A percentile compares a stretch with the other conserved stretches of the same genome.
Conservation (phyloP, 441 rosid genomes). For the Pelargonium exstipulatum region DNA sequence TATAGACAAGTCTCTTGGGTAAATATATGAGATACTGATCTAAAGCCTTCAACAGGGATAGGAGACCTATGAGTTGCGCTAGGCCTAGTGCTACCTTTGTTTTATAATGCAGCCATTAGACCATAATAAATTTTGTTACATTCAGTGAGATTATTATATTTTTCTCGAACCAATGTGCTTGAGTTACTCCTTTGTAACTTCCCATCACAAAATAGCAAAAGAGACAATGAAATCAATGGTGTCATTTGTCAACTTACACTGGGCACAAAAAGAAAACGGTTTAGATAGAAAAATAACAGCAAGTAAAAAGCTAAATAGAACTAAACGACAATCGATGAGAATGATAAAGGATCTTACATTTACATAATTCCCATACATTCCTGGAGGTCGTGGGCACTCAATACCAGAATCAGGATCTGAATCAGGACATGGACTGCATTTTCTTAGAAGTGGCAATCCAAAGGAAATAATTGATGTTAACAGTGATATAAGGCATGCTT, state of each 20-base stretch:
- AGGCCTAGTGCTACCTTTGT: neutral
- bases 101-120: neutral
- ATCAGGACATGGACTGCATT: conserved; percentile 89
- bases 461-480: conserved; percentile 84
- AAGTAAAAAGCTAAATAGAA: conserved; percentile 5
- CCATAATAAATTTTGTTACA: neutral
- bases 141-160: neutral
- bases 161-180: neutral
- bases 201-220: neutral
- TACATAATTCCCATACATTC: conserved; percentile 93
- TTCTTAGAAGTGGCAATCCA: conserved; percentile 84
- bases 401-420: conserved; percentile 65
- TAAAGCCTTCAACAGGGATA: neutral
- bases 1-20: neutral
- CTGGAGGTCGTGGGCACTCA: conserved; percentile 86
- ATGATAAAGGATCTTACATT: conserved; percentile 45
- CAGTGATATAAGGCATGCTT: conserved; percentile 89
- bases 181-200: neutral
- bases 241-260: neutral
- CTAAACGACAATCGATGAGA: neutral
- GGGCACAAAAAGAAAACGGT: neutral
- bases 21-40: neutral
- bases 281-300: neutral
- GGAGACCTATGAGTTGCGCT: neutral
- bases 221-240: neutral